Conservation (phyloP, 495 filamentous ascomycete genomes). For the Penicillium argentinense region DNA sequence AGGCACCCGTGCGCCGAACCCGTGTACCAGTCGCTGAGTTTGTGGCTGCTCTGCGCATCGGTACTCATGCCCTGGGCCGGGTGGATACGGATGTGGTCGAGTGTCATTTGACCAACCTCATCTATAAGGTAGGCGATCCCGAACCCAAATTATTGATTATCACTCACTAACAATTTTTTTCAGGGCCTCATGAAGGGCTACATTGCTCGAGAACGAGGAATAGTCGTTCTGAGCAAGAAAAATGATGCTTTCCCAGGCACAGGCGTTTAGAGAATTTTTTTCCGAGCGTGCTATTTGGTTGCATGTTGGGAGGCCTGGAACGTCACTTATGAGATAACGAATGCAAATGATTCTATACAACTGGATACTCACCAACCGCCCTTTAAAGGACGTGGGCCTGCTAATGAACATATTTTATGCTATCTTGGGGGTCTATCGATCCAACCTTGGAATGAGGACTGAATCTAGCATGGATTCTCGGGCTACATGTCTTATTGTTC, state of each 20-base stretch:
- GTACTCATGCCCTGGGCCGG: constrained; percentile 52
- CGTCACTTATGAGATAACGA: too few species aligned
- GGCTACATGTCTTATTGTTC: too few species aligned
- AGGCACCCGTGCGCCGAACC: constrained; percentile 63
- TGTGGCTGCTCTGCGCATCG: constrained; percentile 59
- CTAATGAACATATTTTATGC: too few species aligned
- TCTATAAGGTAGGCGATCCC: constrained; percentile 78
- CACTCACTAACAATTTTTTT: constrained; percentile 17
- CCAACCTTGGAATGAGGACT: too few species aligned
- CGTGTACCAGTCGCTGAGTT: constrained; percentile 82
- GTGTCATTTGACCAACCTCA: constrained; percentile 89
- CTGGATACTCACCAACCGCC: too few species aligned
- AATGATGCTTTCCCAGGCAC: constrained; percentile 92
- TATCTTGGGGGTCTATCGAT: too few species aligned
- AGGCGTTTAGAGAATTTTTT: constrained; percentile 71
- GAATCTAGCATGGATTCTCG: too few species aligned
- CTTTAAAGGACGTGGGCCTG: too few species aligned
- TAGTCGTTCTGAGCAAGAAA: constrained; percentile 85
- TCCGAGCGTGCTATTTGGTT: too few species aligned
- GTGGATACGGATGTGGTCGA: constrained; percentile 93
- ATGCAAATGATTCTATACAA: too few species aligned
- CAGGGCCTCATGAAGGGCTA: constrained; percentile 97
- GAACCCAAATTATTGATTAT: too few species aligned
- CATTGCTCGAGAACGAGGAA: constrained; percentile 84
- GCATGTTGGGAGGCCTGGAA: too few species aligned